phyloP scores from a whole-genome alignment of 2,329 filamentous ascomycete genomes.

The Sarocladiaceae sp. region DNA sequence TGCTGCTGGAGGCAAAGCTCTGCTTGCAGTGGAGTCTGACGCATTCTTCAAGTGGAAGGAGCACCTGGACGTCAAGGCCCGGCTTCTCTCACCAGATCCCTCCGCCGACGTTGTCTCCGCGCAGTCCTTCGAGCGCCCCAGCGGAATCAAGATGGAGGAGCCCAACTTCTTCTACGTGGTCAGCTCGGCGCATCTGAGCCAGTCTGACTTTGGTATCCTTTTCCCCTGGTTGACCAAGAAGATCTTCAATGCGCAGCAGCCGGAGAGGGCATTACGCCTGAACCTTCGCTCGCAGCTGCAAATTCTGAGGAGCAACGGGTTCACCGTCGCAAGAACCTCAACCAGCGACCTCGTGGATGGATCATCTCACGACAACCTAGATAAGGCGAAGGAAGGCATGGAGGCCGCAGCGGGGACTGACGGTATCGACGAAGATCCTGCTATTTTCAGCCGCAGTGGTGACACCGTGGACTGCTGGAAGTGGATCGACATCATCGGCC shows the following conservation, averaged over 20 bases:
- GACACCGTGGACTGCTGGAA: conserved; percentile 41
- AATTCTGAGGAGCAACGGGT: conserved; percentile 42
- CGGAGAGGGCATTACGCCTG: conserved; percentile 51
- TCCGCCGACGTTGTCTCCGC: conserved; percentile 33
- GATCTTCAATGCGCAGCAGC: conserved; percentile 50
- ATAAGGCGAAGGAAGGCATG: conserved; percentile 15
- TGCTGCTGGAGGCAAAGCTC: conserved; percentile 47
- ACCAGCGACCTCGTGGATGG: conserved; percentile 44
- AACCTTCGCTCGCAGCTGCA: conserved; percentile 55
- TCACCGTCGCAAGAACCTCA: conserved; percentile 44
- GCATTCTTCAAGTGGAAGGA: conserved; percentile 73
- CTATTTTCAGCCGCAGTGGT: conserved; percentile 41
- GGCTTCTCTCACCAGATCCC: conserved; percentile 54
- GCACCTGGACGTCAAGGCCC: conserved; percentile 64
- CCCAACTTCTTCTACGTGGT: conserved; percentile 71
- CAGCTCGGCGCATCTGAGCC: conserved; percentile 71
- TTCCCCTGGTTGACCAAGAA: conserved; percentile 65
- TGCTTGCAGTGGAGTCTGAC: conserved; percentile 69
- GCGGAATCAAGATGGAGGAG: conserved; percentile 35
- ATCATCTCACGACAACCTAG: conserved; percentile 29
- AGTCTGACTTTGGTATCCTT: conserved; percentile 76
- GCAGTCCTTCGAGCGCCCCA: conserved; percentile 33
- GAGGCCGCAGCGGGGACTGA: conserved; percentile 20
- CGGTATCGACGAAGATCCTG: conserved; percentile 40
- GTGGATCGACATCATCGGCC: conserved; percentile 46